These are phyloP conservation scores for Neoboletus magnificus DNA, from an alignment of 768 basidiomycete genomes.

Conservation along the genomic window DNA sequence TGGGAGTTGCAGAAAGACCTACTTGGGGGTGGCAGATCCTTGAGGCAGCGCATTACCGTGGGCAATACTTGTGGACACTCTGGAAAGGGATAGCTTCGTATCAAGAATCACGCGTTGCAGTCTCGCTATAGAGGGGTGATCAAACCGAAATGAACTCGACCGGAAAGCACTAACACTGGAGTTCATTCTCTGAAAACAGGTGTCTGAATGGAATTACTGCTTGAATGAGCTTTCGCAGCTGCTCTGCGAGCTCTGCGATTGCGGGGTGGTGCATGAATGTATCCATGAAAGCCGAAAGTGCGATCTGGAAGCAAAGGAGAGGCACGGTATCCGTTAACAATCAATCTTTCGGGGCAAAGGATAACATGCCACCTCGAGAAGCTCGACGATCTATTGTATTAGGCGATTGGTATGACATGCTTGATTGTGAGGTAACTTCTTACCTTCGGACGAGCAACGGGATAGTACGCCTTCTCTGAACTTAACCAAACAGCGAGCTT, in stretches of 20 bases:
- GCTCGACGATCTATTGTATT: constrained; percentile 44
- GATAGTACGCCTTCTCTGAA: constrained; percentile 52
- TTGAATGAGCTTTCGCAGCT: constrained; percentile 18
- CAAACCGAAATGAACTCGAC: not conserved
- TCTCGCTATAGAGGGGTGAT: constrained; percentile 13
- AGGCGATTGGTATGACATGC: constrained; percentile 3
- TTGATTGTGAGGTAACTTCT: constrained; percentile 5
- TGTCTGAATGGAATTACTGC: constrained; percentile 19
- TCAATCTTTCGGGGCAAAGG: not conserved
- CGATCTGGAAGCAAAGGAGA: constrained; percentile 18
- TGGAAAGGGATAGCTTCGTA: not conserved
- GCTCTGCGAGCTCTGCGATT: constrained; percentile 1
- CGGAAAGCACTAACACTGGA: constrained; percentile 18
- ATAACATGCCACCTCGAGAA: constrained; percentile 42
- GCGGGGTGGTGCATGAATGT: constrained; percentile 4
- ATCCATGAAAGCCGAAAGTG: constrained; percentile 14
- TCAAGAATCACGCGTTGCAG: constrained; percentile 17
- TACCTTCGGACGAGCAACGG: constrained; percentile 47
- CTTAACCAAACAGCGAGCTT: constrained; percentile 46
- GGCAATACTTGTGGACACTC: not conserved
- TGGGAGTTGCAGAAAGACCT: constrained; percentile 5
- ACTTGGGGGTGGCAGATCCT: constrained; percentile 3
- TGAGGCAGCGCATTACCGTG: not conserved
- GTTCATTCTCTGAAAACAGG: constrained; percentile 20
- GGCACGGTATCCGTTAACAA: not conserved